Evolutionary conservation across 768 basidiomycete species (phyloP).

Genomic region (Suillus lakei): DNA sequence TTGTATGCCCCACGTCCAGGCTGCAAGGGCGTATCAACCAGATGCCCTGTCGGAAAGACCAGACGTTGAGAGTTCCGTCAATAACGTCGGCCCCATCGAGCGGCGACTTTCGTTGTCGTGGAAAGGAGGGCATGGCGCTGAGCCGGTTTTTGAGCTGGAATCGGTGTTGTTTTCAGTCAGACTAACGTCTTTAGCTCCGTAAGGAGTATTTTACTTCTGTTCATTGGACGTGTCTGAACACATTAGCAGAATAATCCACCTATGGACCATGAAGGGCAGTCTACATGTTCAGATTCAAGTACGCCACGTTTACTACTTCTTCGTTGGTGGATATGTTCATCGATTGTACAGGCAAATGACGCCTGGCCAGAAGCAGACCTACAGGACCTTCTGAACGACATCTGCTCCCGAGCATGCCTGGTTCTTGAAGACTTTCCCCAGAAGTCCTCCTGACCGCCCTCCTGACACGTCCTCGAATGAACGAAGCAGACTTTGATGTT

Average conservation of each 20-base stretch:
- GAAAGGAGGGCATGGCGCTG: background rate
- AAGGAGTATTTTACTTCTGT: background rate
- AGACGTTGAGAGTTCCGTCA: background rate
- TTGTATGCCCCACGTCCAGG: constrained; percentile 3
- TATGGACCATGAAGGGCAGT: constrained; percentile 6
- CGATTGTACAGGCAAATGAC: background rate
- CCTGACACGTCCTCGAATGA: background rate
- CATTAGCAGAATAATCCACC: background rate
- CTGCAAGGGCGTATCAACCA: constrained; percentile 6
- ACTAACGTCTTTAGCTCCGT: constrained; percentile 1
- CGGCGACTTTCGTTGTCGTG: constrained; percentile 1
- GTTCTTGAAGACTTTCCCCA: constrained; percentile 3
- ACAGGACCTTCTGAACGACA: background rate
- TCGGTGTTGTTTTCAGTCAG: constrained; percentile 1
- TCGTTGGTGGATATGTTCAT: background rate
- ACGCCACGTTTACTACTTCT: background rate
- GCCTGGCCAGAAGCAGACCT: constrained; percentile 1
- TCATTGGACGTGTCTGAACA: background rate
- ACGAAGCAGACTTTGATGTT: constrained; percentile 6
- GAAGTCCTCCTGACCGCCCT: background rate
- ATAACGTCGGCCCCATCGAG: constrained; percentile 5
- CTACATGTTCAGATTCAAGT: constrained; percentile 4
- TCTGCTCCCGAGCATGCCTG: background rate
- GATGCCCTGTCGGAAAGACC: background rate
- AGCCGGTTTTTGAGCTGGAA: background rate